Base-by-base conservation (phyloP, 352 stramenopile genomes). In the Globisporangium cystogenes region DNA sequence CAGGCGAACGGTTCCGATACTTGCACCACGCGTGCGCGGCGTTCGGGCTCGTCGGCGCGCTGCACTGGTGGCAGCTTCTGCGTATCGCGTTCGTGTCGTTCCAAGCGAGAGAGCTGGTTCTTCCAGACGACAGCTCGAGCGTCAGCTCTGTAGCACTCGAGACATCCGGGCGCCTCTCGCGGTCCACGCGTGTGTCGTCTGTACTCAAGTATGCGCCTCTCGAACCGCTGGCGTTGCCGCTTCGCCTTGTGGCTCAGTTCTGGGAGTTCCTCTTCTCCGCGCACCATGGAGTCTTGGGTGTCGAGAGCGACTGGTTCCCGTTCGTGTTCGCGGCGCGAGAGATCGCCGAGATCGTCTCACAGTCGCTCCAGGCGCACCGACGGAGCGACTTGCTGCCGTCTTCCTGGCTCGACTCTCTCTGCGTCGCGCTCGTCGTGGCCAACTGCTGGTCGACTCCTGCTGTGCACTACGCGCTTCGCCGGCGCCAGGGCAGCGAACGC, bases 41-140 rank as follows among this genome's bases (percentile, higher is more conserved):
- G 61, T 61, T 0, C 70, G 68, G 7, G 75, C 27, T 51, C 16
- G 16, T 51, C 24, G 24, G 20, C 0, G 52, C 33, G 24, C 35
- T 46, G 12, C 52, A 52, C 27, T 58, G 33, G 20, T 57, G 27
- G 51, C 51, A 44, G 33, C 14, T 57, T 5, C 20, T 50, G 3
- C 29, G 21, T 24, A 50, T 44, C 29, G 1, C 27, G 1, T 57
- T 21, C 27, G 15, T 16, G 4, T 43, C 51, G 7, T 1, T 57
- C 4, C 40, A 18, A 36, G 41, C 27, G 20, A 31, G 21, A 20
- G n/a, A 41, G 29, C 31, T 57, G 11, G 51, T 20, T 2, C 27
- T 57, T 18, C 41, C 51, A 7, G 24, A 23, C 15, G 23, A 11
- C 8, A 36, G 7, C 29, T 35, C 12, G 7, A 35, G 29, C 29